Evolutionary conservation across 106 monocot species (phyloP).

Genomic region (Platanthera zijinensis): DNA sequence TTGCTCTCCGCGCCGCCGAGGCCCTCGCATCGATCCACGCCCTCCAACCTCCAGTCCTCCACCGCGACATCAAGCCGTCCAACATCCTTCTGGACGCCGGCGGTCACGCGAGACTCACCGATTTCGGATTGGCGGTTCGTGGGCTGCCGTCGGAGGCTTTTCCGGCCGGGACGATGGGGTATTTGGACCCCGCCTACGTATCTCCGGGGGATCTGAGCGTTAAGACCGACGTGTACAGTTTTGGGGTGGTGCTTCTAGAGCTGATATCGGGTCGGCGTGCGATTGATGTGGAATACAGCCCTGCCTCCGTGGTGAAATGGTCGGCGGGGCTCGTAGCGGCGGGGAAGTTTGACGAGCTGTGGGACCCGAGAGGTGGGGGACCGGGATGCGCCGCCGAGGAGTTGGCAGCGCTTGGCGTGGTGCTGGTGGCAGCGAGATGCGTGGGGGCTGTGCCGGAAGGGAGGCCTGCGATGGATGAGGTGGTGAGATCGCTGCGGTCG

Average conservation of each 20-base stretch:
- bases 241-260: constrained; percentile 40
- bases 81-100: constrained; percentile 28
- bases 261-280: constrained; percentile 67
- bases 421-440: constrained; percentile 18
- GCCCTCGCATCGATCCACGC: constrained; percentile 23
- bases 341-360: constrained; percentile 11
- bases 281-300: constrained; percentile 57
- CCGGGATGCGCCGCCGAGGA: neutral
- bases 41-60: constrained; percentile 19
- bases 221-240: constrained; percentile 40
- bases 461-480: constrained; percentile 30
- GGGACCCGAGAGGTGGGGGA: constrained; percentile 14
- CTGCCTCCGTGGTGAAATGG: constrained; percentile 54
- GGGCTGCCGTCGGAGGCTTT: neutral
- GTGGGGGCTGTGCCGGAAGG: constrained; percentile 7
- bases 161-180: constrained; percentile 41
- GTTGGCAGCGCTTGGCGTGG: constrained; percentile 4
- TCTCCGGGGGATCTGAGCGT: constrained; percentile 10
- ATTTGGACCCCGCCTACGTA: constrained; percentile 36
- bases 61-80: constrained; percentile 36
- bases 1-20: constrained; percentile 13
- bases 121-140: constrained; percentile 31
- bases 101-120: constrained; percentile 15
- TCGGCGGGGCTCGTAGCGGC: constrained; percentile 17
- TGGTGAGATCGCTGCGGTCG: constrained; percentile 4